These are phyloP conservation scores for Daedalea quercina DNA, from an alignment of 768 basidiomycete genomes.

Conservation along the genomic window DNA sequence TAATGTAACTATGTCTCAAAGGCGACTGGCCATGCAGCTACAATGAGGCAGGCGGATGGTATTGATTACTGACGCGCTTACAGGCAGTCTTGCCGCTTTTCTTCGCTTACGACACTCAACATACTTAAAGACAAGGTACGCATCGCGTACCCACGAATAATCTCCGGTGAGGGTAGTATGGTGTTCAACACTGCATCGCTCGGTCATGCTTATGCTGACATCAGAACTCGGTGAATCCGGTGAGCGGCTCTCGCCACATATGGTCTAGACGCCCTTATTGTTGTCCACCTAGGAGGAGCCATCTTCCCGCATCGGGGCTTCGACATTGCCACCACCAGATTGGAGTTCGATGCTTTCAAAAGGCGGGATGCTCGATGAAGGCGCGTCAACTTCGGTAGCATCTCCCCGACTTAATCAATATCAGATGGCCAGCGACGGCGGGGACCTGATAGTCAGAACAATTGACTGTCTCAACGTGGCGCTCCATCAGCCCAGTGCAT, in stretches of 20 bases:
- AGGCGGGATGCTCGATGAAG: neutral
- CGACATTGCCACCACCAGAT: neutral
- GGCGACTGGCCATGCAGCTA: no score
- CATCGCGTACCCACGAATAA: neutral
- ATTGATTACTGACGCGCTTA: no score
- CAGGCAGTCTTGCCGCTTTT: no score
- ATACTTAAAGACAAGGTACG: neutral
- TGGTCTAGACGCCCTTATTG: neutral
- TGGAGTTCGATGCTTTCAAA: neutral
- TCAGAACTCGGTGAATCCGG: neutral
- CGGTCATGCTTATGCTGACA: neutral
- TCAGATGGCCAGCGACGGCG: neutral
- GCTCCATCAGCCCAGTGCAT: neutral
- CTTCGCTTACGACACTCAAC: neutral
- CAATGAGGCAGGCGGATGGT: no score
- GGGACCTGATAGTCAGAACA: neutral
- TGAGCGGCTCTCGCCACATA: neutral
- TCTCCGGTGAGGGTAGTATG: neutral
- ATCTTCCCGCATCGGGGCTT: neutral
- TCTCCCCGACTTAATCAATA: neutral
- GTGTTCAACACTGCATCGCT: neutral
- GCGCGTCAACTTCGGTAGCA: neutral
- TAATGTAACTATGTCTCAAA: no score
- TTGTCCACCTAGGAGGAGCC: neutral
- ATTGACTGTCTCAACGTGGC: conserved; percentile 2